phyloP scores from a whole-genome alignment of 1,284 basidiomycete species.

The Cutaneotrichosporon sp. region DNA sequence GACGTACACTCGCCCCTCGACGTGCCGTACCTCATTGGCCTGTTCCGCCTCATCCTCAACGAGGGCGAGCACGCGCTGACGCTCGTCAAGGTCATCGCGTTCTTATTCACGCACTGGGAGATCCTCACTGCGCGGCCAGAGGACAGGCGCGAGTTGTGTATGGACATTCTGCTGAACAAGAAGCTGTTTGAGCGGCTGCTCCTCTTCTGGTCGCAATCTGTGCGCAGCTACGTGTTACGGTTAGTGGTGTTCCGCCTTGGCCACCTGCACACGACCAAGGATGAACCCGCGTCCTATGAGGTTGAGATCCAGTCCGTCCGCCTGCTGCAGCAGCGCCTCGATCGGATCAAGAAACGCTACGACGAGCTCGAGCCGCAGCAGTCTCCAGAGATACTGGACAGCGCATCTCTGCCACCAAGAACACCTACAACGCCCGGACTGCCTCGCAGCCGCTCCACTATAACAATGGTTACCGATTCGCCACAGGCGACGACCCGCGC shows the following conservation, averaged over 20 bases:
- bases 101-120: conserved; percentile 58
- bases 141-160: conserved; percentile 54
- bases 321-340: conserved; percentile 55
- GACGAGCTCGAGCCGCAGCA: conserved; percentile 52
- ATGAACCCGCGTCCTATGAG: conserved; percentile 42
- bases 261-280: conserved; percentile 52
- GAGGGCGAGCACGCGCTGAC: conserved; percentile 57
- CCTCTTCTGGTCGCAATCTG: conserved; percentile 57
- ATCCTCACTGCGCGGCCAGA: conserved; percentile 53
- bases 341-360: conserved; percentile 55
- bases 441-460: conserved; percentile 49
- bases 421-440: conserved; percentile 33
- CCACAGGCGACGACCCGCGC: conserved; percentile 38
- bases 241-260: conserved; percentile 57
- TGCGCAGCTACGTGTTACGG: conserved; percentile 54
- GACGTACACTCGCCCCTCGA: conserved; percentile 48
- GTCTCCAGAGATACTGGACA: conserved; percentile 13
- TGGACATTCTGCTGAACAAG: conserved; percentile 54
- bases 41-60: conserved; percentile 54
- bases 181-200: conserved; percentile 55
- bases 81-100: conserved; percentile 56
- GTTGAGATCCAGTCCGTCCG: conserved; percentile 54
- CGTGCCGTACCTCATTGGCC: conserved; percentile 53
- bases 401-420: conserved; percentile 11
- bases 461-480: conserved; percentile 52